A percentile compares a stretch with the other conserved stretches of the same genome.
Evolutionary conservation across 148 eudicot genomes (phyloP).

Genomic region (Chenopodium quinoa): DNA sequence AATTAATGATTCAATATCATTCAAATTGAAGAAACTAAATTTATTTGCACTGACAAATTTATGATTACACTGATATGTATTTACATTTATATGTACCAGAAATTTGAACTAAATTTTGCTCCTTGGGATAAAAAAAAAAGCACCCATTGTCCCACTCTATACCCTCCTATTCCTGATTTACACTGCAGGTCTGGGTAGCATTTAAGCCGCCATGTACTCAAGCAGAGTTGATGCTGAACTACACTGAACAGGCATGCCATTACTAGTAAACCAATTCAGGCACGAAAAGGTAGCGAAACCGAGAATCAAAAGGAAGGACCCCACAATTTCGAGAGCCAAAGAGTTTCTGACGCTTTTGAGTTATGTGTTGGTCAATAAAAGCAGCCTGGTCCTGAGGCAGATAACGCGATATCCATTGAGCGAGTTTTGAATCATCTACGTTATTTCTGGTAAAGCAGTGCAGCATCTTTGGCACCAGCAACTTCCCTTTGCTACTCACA

Average conservation of each 20-base stretch:
- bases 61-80: conserved; percentile 27
- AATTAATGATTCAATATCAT: neutral
- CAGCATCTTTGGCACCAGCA: conserved; percentile 39
- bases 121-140: conserved; percentile 21
- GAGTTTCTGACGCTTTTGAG: conserved; percentile 37
- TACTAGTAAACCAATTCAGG: conserved; percentile 28
- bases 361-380: conserved; percentile 35
- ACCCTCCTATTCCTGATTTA: conserved; percentile 24
- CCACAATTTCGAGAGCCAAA: conserved; percentile 33
- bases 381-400: conserved; percentile 38
- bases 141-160: conserved; percentile 18
- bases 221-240: neutral
- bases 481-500: conserved; percentile 38
- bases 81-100: conserved; percentile 26
- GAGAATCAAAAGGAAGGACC: conserved; percentile 32
- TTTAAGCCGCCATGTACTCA: conserved; percentile 14
- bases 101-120: neutral
- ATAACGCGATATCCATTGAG: conserved; percentile 33
- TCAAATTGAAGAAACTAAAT: neutral
- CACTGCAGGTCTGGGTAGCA: conserved; percentile 15
- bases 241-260: conserved; percentile 2
- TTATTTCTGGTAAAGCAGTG: conserved; percentile 29
- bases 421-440: conserved; percentile 37
- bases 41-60: conserved; percentile 18
- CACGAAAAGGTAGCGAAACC: conserved; percentile 37